phyloP scores from a whole-genome alignment of 2,329 filamentous ascomycete species.

The Claviceps arundinis region DNA sequence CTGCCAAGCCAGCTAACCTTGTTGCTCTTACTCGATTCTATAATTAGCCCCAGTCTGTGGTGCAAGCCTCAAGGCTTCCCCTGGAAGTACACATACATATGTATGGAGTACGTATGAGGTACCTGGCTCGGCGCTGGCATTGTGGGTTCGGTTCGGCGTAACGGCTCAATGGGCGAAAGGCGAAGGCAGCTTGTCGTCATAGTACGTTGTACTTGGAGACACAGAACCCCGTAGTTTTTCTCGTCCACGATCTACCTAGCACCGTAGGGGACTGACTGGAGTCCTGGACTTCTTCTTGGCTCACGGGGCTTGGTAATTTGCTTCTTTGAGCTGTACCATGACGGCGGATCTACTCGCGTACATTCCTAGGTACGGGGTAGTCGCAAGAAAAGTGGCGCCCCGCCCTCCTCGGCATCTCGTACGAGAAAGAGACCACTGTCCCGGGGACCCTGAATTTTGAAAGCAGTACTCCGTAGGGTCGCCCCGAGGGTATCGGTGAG shows the following conservation, averaged over 20 bases:
- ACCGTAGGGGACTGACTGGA: background rate
- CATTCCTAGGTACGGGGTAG: too few species aligned
- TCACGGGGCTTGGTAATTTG: background rate
- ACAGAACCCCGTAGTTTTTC: background rate
- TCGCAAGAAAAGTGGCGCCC: background rate
- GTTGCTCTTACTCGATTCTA: background rate
- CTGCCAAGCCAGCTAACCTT: background rate
- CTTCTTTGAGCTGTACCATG: background rate
- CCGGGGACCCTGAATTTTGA: conserved; percentile 1
- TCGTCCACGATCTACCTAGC: background rate
- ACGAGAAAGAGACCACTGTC: background rate
- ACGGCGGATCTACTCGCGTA: background rate
- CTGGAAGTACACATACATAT: too few species aligned
- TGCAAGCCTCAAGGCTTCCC: background rate
- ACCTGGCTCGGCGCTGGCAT: background rate
- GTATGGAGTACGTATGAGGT: too few species aligned
- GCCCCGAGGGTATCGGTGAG: too few species aligned
- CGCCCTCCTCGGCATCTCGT: background rate
- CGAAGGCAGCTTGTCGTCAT: background rate
- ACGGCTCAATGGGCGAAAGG: conserved; percentile 2
- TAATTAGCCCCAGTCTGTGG: conserved; percentile 1
- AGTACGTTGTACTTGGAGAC: background rate
- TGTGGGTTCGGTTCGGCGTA: conserved; percentile 2
- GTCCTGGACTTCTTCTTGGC: background rate
- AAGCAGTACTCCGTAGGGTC: too few species aligned